Evolutionary conservation across 345 rosid genomes (phyloP).

Genomic region (Lagerstroemia speciosa): DNA sequence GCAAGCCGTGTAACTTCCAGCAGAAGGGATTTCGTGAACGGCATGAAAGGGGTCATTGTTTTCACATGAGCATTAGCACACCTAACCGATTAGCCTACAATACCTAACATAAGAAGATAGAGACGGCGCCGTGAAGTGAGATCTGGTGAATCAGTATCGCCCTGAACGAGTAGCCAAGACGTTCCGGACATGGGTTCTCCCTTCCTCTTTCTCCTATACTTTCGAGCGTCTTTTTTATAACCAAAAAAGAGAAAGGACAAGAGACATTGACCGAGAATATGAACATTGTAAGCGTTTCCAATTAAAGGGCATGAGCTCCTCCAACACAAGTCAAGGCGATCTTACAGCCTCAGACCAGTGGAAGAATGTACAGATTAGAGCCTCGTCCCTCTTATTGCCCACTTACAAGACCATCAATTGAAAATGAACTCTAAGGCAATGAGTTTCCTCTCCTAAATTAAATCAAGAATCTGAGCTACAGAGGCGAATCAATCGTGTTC

Average conservation of each 20-base stretch:
- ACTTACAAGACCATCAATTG: not conserved
- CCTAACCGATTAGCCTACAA: not conserved
- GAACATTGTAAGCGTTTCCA: not conserved
- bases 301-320: slow-evolving; percentile 7
- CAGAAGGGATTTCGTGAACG: not conserved
- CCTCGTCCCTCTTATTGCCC: slow-evolving; percentile 6
- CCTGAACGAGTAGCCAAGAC: too few relatives aligned
- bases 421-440: not conserved
- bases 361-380: slow-evolving; percentile 2
- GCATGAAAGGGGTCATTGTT: not conserved
- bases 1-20: not conserved
- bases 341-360: not conserved
- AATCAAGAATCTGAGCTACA: not conserved
- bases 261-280: not conserved
- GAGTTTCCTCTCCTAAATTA: not conserved
- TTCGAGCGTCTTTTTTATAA: too few relatives aligned
- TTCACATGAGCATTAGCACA: not conserved
- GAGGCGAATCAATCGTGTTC: not conserved
- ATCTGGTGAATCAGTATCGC: not conserved
- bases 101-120: too few relatives aligned
- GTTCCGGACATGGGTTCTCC: too few relatives aligned
- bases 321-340: not conserved
- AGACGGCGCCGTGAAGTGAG: too few relatives aligned
- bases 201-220: too few relatives aligned
- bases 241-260: too few relatives aligned